Evolutionary conservation across 495 filamentous ascomycete genomes (phyloP), one percentile per base, ranked within the genome.

Genomic region (Viridothelium virens): DNA sequence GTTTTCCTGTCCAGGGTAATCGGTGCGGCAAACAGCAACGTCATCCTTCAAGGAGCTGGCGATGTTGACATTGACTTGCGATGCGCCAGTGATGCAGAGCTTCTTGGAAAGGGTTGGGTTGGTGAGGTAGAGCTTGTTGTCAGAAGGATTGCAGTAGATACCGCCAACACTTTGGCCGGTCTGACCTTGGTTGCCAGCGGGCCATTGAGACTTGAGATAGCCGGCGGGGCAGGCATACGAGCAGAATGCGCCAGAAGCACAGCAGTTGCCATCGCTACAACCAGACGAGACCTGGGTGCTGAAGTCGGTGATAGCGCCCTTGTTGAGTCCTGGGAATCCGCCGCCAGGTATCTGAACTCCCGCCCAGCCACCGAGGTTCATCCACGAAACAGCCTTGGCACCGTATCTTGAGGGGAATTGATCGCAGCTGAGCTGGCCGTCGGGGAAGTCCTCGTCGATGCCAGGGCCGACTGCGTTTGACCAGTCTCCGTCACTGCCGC

Each of bases 201-300:
- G 94, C 91, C 92, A 98, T 77, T 97, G 92, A 47, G 87, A 83
- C 84, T 97, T 97, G 72, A 92, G 87, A 80, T 91, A 97, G 63
- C 92, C 92, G 56, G 87, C 73, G 6, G 94, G 92, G 80, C 94
- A 98, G 63, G 89, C 90, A 72, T 97, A 98, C 4, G 92, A 96
- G 83, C 94, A 97, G 79, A 91, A 89, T 56, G 81, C 78, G 47
- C 85, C 87, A 9, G 80, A 74, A 34, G 69, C 74, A 77, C 91
- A 92, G 61, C 74, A 75, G 38, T 80, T 74, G 11, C 81, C 82
- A 18, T 74, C 76, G 10, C 74, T 70, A 62, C 87, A 84, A n/a
- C 77, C 41, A 9, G 63, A 66, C 2, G 41, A 56, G 16, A 69
- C 70, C 0, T 66, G 78, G 64, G 88, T 87, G 50, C 80, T 82